A percentile compares a stretch with the other conserved stretches of the same genome.
Conservation (phyloP, 1,284 basidiomycete species). For the Trichosporon faecale region DNA sequence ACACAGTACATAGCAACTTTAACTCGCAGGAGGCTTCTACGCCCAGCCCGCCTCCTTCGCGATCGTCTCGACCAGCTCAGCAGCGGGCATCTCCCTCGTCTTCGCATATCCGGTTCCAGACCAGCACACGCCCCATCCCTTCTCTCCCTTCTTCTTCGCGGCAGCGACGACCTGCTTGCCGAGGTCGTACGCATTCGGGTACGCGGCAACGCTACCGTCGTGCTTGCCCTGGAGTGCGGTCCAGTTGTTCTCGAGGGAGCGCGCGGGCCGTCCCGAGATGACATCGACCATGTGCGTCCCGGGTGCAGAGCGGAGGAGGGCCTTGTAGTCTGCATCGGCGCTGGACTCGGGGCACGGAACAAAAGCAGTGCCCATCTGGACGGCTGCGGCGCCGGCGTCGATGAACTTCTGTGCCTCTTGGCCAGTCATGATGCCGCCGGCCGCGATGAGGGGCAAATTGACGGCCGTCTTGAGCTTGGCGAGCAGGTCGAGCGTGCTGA, state of each 20-base stretch:
- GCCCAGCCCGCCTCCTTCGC: constrained; percentile 24
- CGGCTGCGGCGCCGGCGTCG: constrained; percentile 33
- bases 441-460: constrained; percentile 37
- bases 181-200: constrained; percentile 41
- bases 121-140: constrained; percentile 41
- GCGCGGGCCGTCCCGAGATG: constrained; percentile 41
- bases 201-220: constrained; percentile 19
- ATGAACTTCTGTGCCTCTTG: constrained; percentile 27
- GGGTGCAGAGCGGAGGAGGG: constrained; percentile 20
- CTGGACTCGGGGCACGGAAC: constrained; percentile 35
- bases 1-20: too few relatives aligned
- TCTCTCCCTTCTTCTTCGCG: constrained; percentile 35
- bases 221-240: constrained; percentile 20
- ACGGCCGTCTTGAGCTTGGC: constrained; percentile 33
- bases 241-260: constrained; percentile 32
- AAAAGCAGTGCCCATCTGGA: constrained; percentile 46
- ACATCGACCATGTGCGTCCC: constrained; percentile 31
- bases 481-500: constrained; percentile 31
- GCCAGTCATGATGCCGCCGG: constrained; percentile 44
- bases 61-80: constrained; percentile 29
- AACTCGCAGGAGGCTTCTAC: not conserved
- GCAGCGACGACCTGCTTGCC: constrained; percentile 38
- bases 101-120: constrained; percentile 37
- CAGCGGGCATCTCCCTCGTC: constrained; percentile 31
- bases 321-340: constrained; percentile 29